Conservation (phyloP, 176 grass and related monocot species). For the Ampelocalamus luodianensis region DNA sequence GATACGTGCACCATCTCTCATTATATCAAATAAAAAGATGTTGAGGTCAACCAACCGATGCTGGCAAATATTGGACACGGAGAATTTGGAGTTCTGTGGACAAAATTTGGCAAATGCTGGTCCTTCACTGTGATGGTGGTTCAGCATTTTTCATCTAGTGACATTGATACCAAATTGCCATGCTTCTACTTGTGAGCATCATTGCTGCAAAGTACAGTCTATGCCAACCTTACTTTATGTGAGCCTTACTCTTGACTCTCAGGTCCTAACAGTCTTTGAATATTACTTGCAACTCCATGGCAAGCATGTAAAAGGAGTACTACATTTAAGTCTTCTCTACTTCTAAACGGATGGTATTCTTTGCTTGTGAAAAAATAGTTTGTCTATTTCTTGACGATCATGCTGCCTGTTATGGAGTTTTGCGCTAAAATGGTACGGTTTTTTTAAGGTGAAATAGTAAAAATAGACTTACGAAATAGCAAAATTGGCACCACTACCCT, state of each 20-base stretch:
- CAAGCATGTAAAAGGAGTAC: constrained; percentile 13
- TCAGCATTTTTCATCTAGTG: neutral
- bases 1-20: neutral
- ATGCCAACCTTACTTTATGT: constrained; percentile 55
- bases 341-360: neutral
- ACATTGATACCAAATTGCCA: constrained; percentile 25
- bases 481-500: too few species aligned
- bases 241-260: constrained; percentile 36
- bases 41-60: constrained; percentile 6
- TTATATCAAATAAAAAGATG: neutral
- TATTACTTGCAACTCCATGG: neutral
- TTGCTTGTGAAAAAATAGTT: constrained; percentile 34
- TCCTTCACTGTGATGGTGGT: constrained; percentile 21
- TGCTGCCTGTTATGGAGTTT: neutral
- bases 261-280: constrained; percentile 30
- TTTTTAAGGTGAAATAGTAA: too few species aligned
- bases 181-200: constrained; percentile 53
- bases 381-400: neutral
- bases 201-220: constrained; percentile 46
- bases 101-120: constrained; percentile 17
- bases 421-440: too few species aligned
- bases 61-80: neutral
- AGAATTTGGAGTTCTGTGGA: neutral
- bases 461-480: too few species aligned
- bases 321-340: neutral